Percentiles rank a stretch among this genome's conserved stretches.
These are phyloP conservation scores for Calamus simplicifolius DNA, from an alignment of 176 grass and related monocot genomes.

Conservation along the genomic window DNA sequence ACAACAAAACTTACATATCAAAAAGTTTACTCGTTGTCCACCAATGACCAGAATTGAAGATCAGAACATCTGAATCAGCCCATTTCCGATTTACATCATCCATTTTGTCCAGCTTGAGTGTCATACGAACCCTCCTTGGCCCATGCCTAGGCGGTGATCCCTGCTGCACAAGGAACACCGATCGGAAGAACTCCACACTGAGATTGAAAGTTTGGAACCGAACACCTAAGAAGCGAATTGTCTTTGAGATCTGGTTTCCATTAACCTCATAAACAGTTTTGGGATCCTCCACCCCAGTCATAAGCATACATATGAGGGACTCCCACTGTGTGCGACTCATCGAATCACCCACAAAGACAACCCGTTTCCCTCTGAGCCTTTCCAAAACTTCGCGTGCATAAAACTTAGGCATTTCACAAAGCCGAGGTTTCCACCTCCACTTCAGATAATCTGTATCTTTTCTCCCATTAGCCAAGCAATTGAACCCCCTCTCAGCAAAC, in stretches of 20 bases:
- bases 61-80: conserved; percentile 61
- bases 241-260: conserved; percentile 83
- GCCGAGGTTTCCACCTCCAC: conserved; percentile 86
- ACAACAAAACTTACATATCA: conserved; percentile 75
- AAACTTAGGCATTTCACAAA: conserved; percentile 58
- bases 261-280: conserved; percentile 81
- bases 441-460: conserved; percentile 72
- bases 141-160: conserved; percentile 34
- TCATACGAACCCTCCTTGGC: conserved; percentile 35
- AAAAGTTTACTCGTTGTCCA: conserved; percentile 97
- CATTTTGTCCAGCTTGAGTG: conserved; percentile 79
- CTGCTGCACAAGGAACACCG: conserved; percentile 82
- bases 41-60: conserved; percentile 99
- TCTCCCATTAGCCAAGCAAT: conserved; percentile 87
- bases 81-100: conserved; percentile 64
- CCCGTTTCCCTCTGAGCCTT: conserved; percentile 69
- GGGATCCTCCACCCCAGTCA: conserved; percentile 68
- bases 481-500: conserved; percentile 81
- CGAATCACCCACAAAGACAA: conserved; percentile 90
- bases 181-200: conserved; percentile 79
- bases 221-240: conserved; percentile 74
- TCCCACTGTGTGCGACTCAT: conserved; percentile 99
- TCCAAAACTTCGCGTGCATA: conserved; percentile 34
- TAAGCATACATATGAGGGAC: conserved; percentile 96
- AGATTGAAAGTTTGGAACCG: conserved; percentile 69